Percentiles rank a stretch among this genome's conserved stretches.
These are phyloP conservation scores for Colletotrichum ledebouriae DNA, from an alignment of 2,329 filamentous ascomycete genomes.

Conservation along the genomic window DNA sequence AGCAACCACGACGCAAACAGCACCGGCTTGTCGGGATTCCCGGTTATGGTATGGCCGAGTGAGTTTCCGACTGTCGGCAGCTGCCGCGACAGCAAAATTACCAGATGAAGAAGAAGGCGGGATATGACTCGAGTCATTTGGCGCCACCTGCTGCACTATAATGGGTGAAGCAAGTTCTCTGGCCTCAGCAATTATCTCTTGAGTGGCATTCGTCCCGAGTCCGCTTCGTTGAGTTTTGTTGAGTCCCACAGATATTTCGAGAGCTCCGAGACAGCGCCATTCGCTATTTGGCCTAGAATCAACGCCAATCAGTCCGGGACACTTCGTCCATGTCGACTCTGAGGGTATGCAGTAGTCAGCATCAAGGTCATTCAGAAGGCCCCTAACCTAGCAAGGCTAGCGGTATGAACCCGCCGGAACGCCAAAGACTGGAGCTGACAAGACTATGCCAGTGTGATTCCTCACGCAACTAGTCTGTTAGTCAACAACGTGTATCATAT, in stretches of 20 bases:
- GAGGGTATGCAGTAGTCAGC: too few relatives aligned
- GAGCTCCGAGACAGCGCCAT: neutral
- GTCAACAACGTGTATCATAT: too few relatives aligned
- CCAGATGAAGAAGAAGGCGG: too few relatives aligned
- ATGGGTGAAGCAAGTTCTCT: neutral
- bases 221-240: too few relatives aligned
- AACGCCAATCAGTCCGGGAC: too few relatives aligned
- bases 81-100: neutral
- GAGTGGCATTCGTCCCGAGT: too few relatives aligned
- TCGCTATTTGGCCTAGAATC: too few relatives aligned
- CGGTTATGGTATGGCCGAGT: neutral
- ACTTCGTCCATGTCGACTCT: too few relatives aligned
- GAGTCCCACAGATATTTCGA: too few relatives aligned
- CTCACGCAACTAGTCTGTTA: neutral
- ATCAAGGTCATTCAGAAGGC: too few relatives aligned
- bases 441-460: neutral
- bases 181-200: neutral
- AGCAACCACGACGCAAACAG: neutral
- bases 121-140: neutral
- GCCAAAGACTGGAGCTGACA: neutral
- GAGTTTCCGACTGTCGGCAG: neutral
- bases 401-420: neutral
- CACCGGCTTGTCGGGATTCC: neutral
- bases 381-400: neutral
- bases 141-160: conserved; percentile 7